phyloP scores from a whole-genome alignment of 2,329 filamentous ascomycete species.

The Aaosphaeria arxii region DNA sequence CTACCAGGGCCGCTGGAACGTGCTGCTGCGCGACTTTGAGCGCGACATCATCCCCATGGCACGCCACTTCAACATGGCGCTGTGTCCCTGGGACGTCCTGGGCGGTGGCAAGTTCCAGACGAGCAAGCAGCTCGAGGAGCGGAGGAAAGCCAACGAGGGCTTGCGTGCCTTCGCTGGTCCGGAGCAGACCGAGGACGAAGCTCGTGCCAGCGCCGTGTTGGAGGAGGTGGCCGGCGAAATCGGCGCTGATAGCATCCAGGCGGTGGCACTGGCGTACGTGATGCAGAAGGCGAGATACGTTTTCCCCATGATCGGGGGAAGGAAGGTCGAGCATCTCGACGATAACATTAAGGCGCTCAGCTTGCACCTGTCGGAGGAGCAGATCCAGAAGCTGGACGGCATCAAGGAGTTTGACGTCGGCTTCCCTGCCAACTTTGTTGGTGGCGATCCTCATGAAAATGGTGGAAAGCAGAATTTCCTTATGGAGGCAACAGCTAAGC shows the following conservation, averaged over 20 bases:
- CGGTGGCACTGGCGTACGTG: slow-evolving; percentile 67
- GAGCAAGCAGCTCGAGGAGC: slow-evolving; percentile 43
- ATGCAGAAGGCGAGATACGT: slow-evolving; percentile 67
- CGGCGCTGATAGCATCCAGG: slow-evolving; percentile 50
- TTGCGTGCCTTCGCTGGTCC: slow-evolving; percentile 36
- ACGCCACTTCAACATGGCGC: slow-evolving; percentile 56
- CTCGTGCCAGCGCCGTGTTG: slow-evolving; percentile 53
- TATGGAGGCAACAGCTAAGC: background rate
- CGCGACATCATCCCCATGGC: slow-evolving; percentile 63
- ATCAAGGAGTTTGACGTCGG: slow-evolving; percentile 59
- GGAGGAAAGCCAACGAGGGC: slow-evolving; percentile 26
- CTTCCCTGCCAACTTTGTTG: slow-evolving; percentile 50
- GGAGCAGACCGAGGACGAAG: slow-evolving; percentile 43
- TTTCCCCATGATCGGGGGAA: slow-evolving; percentile 67
- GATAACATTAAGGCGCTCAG: slow-evolving; percentile 65
- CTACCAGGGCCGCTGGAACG: slow-evolving; percentile 62
- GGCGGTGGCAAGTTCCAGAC: slow-evolving; percentile 40
- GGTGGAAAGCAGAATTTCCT: background rate
- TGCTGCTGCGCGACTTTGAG: slow-evolving; percentile 61
- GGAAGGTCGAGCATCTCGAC: slow-evolving; percentile 65
- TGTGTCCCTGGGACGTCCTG: slow-evolving; percentile 51
- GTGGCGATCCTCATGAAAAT: background rate
- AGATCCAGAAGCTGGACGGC: slow-evolving; percentile 63
- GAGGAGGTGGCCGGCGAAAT: slow-evolving; percentile 57
- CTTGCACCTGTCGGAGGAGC: slow-evolving; percentile 56